These are phyloP conservation scores for Phycomyces nitens DNA, from an alignment of 192 early-diverging fungal species.

Conservation along the genomic window DNA sequence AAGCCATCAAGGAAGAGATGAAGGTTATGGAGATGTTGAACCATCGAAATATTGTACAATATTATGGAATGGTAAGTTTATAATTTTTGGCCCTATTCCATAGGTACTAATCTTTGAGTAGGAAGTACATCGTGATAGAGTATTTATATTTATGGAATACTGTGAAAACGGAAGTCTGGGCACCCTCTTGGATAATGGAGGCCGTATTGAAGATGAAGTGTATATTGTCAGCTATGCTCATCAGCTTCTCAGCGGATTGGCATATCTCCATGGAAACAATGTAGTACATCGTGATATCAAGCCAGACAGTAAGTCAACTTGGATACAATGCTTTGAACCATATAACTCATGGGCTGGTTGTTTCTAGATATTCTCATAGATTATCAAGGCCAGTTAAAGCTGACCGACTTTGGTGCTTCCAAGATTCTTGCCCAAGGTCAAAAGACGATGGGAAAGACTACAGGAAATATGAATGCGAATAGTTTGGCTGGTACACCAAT, in stretches of 20 bases:
- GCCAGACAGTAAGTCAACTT: conserved; percentile 66
- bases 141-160: conserved; percentile 91
- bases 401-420: conserved; percentile 89
- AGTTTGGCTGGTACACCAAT: conserved; percentile 59
- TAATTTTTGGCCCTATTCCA: neutral
- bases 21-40: conserved; percentile 85
- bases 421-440: conserved; percentile 80
- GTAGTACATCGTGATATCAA: conserved; percentile 92
- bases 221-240: conserved; percentile 68
- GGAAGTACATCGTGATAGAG: conserved; percentile 87
- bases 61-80: conserved; percentile 67
- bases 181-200: conserved; percentile 74
- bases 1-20: conserved; percentile 87
- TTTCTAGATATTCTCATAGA: conserved; percentile 72
- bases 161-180: conserved; percentile 75
- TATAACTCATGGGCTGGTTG: neutral
- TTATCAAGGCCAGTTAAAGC: conserved; percentile 73
- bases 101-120: conserved; percentile 9
- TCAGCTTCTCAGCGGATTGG: conserved; percentile 79
- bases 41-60: conserved; percentile 87
- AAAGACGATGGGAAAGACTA: conserved; percentile 51
- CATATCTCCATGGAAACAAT: conserved; percentile 78
- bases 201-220: conserved; percentile 72
- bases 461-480: conserved; percentile 55
- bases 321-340: neutral